A percentile compares a stretch with the other conserved stretches of the same genome.
These are phyloP conservation scores for Arthrocladium fulminans DNA, from an alignment of 2,329 filamentous ascomycete species.

Conservation along the genomic window DNA sequence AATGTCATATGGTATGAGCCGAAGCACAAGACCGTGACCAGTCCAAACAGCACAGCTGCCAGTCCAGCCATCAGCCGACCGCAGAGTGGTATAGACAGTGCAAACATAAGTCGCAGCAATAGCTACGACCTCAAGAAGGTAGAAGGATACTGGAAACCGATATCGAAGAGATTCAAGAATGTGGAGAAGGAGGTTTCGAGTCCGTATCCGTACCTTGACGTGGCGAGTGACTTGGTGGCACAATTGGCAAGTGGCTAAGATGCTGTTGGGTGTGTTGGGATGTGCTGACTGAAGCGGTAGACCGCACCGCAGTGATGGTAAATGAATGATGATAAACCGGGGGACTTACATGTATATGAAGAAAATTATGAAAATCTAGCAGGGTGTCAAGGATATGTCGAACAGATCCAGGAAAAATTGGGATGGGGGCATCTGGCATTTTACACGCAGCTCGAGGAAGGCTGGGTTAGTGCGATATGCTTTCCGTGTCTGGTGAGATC, in stretches of 20 bases:
- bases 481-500: neutral
- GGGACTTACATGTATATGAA: neutral
- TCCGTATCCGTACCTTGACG: slow-evolving; percentile 90
- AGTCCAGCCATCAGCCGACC: slow-evolving; percentile 36
- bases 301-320: neutral
- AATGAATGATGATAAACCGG: neutral
- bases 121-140: slow-evolving; percentile 26
- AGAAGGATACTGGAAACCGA: slow-evolving; percentile 42
- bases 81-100: slow-evolving; percentile 35
- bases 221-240: slow-evolving; percentile 85
- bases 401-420: neutral
- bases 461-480: no score
- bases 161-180: slow-evolving; percentile 44
- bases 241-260: slow-evolving; percentile 55
- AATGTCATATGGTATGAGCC: slow-evolving; percentile 52
- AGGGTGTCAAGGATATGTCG: slow-evolving; percentile 6
- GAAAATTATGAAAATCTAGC: slow-evolving; percentile 6
- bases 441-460: no score
- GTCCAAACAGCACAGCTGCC: slow-evolving; percentile 33
- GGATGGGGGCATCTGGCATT: neutral
- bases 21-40: slow-evolving; percentile 30
- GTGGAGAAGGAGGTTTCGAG: slow-evolving; percentile 94
- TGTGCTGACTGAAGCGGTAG: slow-evolving; percentile 1
- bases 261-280: neutral
- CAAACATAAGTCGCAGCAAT: slow-evolving; percentile 13